Base-by-base conservation (phyloP, 1,284 basidiomycete species). In the Boletellus deceptivus region DNA sequence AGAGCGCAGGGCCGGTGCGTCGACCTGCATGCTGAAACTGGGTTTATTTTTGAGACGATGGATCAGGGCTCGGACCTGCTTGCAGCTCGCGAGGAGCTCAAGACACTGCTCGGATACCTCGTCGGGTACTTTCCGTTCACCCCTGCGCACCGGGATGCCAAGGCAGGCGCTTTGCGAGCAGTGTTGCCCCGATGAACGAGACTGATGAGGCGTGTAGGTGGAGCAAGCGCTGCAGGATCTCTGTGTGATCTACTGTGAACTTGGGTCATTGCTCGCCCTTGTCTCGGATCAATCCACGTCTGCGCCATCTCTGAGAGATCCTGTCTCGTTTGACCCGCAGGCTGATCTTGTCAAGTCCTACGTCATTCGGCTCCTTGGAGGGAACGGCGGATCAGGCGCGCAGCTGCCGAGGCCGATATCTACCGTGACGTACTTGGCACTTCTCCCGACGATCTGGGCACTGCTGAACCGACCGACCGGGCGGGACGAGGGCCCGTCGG, bases 371-470 rank as follows among this genome's bases (percentile, higher is more conserved):
- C 75, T 86, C 27, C 76, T 96, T n/a, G 69, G 68, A 6, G 84
- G 83, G 6, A 76, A 79, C 60, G 75, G 78, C 37, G 66, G 75
- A 44, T 67, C 69, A 22, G 58, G 62, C 38, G 65, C 59, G 52
- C 71, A 73, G 61, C 59, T 77, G 59, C 62, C 70, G 68, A 64
- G 73, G 62, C 54, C 80, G 0, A 71, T 94, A 44, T 76, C 80
- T 11, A 70, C 82, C 1, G 63, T 75, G n/a, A 76, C 83, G 13
- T 96, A 93, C 70, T 61, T 70, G 3, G 77, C 84, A 2, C 75
- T 95, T 27, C 72, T 93, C 18, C 91, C 93, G 2, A 89, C 91
- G 2, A 76, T 96, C 40, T 96, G 92, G 91, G 80, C 85, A 24
- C 72, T 97, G 41, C 65, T 94, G 46, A 84, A 80, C 43, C 61